Percentiles rank a stretch among this genome's conserved stretches.
These are phyloP conservation scores for Grosmannia huntii DNA, from an alignment of 2,329 filamentous ascomycete species.

Conservation along the genomic window DNA sequence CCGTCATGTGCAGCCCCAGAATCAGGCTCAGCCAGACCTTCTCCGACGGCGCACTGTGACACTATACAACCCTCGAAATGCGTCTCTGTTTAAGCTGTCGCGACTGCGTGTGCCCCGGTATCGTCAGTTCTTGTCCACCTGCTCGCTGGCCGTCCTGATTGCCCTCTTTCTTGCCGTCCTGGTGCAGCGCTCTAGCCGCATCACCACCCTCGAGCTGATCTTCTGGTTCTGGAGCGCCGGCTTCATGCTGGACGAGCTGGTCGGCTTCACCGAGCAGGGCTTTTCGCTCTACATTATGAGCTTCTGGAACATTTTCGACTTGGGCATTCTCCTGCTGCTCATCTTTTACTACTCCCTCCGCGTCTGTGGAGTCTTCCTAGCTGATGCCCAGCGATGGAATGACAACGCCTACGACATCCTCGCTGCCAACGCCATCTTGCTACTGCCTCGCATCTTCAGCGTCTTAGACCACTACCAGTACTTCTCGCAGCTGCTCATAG, in stretches of 20 bases:
- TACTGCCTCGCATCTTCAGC: slow-evolving; percentile 85
- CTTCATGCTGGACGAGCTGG: slow-evolving; percentile 92
- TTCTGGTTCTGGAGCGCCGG: slow-evolving; percentile 98
- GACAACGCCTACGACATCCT: slow-evolving; percentile 88
- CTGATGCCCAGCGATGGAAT: slow-evolving; percentile 62
- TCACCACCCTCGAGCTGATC: slow-evolving; percentile 72
- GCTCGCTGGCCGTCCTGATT: slow-evolving; percentile 76
- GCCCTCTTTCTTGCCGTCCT: slow-evolving; percentile 78
- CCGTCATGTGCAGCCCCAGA: slow-evolving; percentile 4
- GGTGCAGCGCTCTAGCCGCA: slow-evolving; percentile 58
- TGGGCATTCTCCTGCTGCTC: slow-evolving; percentile 76
- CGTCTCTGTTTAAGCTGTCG: slow-evolving; percentile 84
- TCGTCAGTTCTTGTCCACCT: slow-evolving; percentile 76
- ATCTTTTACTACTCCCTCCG: slow-evolving; percentile 84
- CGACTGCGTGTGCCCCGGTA: slow-evolving; percentile 84
- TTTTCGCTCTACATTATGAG: slow-evolving; percentile 96
- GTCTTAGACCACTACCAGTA: slow-evolving; percentile 91
- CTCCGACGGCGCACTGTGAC: slow-evolving; percentile 60
- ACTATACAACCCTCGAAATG: slow-evolving; percentile 80
- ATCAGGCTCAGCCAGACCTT: not conserved
- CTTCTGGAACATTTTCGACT: slow-evolving; percentile 93
- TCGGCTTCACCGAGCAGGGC: slow-evolving; percentile 92
- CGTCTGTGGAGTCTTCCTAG: slow-evolving; percentile 73
- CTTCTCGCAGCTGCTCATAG: slow-evolving; percentile 88
- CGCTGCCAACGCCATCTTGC: slow-evolving; percentile 75